Conservation (phyloP, 1,284 basidiomycete genomes). For the Neolentinus lepideus region DNA sequence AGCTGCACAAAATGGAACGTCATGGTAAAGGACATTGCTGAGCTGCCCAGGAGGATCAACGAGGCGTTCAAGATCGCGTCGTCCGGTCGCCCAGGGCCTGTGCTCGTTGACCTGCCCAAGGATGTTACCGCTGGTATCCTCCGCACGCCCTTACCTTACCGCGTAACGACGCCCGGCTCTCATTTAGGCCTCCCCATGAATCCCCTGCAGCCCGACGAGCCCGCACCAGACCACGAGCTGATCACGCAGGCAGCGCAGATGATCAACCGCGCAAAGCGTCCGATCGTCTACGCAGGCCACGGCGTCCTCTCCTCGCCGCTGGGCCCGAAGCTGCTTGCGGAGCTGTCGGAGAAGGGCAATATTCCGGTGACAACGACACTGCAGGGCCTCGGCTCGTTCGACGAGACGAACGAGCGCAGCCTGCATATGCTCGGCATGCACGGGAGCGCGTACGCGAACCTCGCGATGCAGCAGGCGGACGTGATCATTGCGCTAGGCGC, state of each 20-base stretch:
- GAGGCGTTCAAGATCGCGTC: constrained; percentile 99
- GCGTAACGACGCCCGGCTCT: constrained; percentile 81
- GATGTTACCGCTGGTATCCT: constrained; percentile 94
- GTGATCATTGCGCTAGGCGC: constrained; percentile 96
- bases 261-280: constrained; percentile 89
- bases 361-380: constrained; percentile 97
- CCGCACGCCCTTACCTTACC: constrained; percentile 81
- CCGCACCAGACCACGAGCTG: constrained; percentile 56
- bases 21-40: constrained; percentile 97
- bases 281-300: constrained; percentile 92
- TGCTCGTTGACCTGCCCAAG: constrained; percentile 96
- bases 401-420: constrained; percentile 83
- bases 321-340: constrained; percentile 79
- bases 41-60: constrained; percentile 93
- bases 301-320: constrained; percentile 81
- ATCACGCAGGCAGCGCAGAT: constrained; percentile 83
- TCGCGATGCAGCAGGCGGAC: constrained; percentile 96
- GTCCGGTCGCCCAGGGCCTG: constrained; percentile 93
- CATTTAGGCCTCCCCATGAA: constrained; percentile 75
- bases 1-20: constrained; percentile 99
- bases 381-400: constrained; percentile 92
- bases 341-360: constrained; percentile 80
- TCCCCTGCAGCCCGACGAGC: constrained; percentile 51
- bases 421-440: constrained; percentile 99
- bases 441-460: constrained; percentile 94